These are phyloP conservation scores for Isatis tinctoria DNA, from an alignment of 345 rosid species.

Conservation along the genomic window DNA sequence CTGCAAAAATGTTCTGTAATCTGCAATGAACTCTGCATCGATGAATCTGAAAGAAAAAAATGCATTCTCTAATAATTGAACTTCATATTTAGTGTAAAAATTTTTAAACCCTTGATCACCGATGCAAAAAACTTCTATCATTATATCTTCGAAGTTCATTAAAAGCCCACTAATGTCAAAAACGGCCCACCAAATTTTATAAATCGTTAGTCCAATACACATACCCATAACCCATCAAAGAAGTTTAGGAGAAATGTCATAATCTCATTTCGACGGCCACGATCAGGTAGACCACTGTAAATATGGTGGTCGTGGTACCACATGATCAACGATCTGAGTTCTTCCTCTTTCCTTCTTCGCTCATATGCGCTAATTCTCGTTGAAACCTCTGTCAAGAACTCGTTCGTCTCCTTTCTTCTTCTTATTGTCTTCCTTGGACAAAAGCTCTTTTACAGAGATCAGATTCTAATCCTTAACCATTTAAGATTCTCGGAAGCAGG, in stretches of 20 bases:
- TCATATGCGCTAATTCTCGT: slow-evolving; percentile 2
- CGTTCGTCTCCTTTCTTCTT: neutral
- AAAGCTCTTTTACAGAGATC: neutral
- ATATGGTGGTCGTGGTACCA: neutral
- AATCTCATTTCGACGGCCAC: slow-evolving; percentile 17
- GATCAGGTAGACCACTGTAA: slow-evolving; percentile 25
- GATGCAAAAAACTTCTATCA: no score
- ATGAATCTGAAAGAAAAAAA: no score
- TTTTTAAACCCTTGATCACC: no score
- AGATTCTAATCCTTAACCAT: neutral
- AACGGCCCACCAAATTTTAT: neutral
- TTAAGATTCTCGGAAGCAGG: neutral
- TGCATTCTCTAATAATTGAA: no score
- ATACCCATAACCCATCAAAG: neutral
- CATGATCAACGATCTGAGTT: slow-evolving; percentile 36
- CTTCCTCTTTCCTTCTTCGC: slow-evolving; percentile 1
- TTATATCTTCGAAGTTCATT: neutral
- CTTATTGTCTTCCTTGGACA: neutral
- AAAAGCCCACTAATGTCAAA: neutral
- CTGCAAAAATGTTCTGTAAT: no score
- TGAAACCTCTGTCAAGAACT: slow-evolving; percentile 8
- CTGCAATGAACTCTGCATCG: no score
- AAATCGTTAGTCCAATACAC: neutral
- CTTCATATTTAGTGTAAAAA: no score
- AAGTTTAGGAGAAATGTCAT: neutral